Conservation (phyloP, 805 yeast genomes). For the Teunomyces tritomae region DNA sequence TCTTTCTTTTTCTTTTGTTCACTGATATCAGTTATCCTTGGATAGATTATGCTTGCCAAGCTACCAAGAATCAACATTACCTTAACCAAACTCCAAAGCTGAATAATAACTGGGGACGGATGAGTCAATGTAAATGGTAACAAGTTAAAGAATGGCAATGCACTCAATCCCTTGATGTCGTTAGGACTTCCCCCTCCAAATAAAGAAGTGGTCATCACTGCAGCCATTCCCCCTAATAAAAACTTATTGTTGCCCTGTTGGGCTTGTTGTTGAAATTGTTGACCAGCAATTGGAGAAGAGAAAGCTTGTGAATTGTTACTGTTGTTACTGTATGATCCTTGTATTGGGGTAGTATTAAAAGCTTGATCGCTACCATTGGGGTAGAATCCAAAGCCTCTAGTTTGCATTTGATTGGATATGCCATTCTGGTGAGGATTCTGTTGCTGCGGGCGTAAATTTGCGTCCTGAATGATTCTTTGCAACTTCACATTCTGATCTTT, state of each 20-base stretch:
- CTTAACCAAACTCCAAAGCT: slow-evolving; percentile 10
- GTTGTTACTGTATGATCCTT: slow-evolving; percentile 12
- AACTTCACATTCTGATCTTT: slow-evolving; percentile 44
- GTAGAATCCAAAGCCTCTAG: slow-evolving; percentile 16
- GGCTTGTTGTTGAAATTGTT: slow-evolving; percentile 11
- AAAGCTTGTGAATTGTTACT: slow-evolving; percentile 7
- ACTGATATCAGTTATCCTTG: slow-evolving; percentile 2
- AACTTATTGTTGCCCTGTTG: slow-evolving; percentile 39
- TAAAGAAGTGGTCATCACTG: slow-evolving; percentile 60
- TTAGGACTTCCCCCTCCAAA: slow-evolving; percentile 45
- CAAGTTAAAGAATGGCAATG: slow-evolving; percentile 37
- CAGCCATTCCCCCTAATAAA: slow-evolving; percentile 62
- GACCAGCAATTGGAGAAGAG: slow-evolving; percentile 7
- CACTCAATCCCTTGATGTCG: slow-evolving; percentile 46
- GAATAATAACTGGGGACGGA: slow-evolving; percentile 12
- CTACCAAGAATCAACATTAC: slow-evolving; percentile 11
- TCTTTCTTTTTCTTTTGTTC: background rate
- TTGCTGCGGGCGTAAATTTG: slow-evolving; percentile 21
- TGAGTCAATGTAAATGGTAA: slow-evolving; percentile 9
- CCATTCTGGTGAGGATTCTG: slow-evolving; percentile 4
- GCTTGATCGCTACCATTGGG: slow-evolving; percentile 18
- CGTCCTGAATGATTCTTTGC: slow-evolving; percentile 35
- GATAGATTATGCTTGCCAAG: slow-evolving; percentile 9
- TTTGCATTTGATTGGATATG: slow-evolving; percentile 1
- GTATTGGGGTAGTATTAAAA: slow-evolving; percentile 18